Evolutionary conservation across 1,284 basidiomycete species (phyloP), one percentile per base, ranked within the genome.

Genomic region (Neonothopanus nambi): DNA sequence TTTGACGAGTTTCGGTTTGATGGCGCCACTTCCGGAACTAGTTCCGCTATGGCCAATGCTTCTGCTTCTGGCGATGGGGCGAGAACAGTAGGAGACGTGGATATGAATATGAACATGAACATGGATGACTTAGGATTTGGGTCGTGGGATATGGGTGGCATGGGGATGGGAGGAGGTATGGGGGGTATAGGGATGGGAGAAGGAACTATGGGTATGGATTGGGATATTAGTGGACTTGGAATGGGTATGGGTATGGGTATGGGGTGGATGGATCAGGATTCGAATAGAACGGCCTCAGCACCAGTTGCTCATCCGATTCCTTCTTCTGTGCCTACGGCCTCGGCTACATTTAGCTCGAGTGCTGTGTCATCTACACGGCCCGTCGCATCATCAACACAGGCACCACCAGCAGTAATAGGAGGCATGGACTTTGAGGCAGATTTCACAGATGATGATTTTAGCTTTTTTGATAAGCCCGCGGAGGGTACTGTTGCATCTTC

Each of bases 391-490:
- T 8, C 8, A 9, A 8, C 30, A 2, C 30, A 8, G 30, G 4
- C 30, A 11, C 30, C 24, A n/a, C 37, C 5, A 39, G 41, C 21
- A 3, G 41, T 5, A 21, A 8, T 40, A 20, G 48, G 41, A 15
- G 41, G 39, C 8, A 77, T 79, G 66, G 81, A 81, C 48, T 79
- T 84, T 51, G 84, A 86, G 40, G 82, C 84, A 36, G 78, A 76
- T 11, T 85, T 91, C 61, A 90, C 89, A 0, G 88, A 91, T 49
- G 88, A 89, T 52, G 89, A 91, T 65, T 90, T 90, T 64, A 85
- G 78, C 63, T 90, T 88, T 65, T 91, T 89, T 60, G 86, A 89
- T 62, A 72, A 9, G 13, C 30, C 30, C 30, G 30, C 30, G 8
- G 30, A 33, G 30, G 30, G 8, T 3, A 33, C 30, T 8, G 26